A percentile compares a stretch with the other conserved stretches of the same genome.
phyloP scores from a whole-genome alignment of 345 rosid species.

The Kernera saxatilis region DNA sequence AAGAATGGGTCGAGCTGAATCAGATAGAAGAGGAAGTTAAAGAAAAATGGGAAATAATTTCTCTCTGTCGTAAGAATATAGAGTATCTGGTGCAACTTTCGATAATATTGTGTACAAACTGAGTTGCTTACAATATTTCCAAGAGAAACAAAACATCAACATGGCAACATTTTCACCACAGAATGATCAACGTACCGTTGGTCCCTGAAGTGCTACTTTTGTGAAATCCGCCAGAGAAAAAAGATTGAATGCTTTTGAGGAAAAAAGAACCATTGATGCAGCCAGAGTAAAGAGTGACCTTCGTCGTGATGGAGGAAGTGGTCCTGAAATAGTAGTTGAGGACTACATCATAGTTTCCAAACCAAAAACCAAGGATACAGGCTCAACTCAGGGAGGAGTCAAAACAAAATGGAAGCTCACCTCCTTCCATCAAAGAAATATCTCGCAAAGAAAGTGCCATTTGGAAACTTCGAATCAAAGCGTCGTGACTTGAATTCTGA shows the following conservation, averaged over 20 bases:
- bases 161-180: constrained; percentile 1
- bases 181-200: constrained; percentile 42
- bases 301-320: constrained; percentile 70
- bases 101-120: neutral
- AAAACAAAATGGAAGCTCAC: constrained; percentile 37
- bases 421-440: constrained; percentile 67
- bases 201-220: constrained; percentile 51
- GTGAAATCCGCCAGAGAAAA: constrained; percentile 48
- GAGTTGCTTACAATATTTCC: neutral
- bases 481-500: constrained; percentile 86
- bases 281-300: constrained; percentile 85
- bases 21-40: constrained; percentile 19
- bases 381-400: neutral
- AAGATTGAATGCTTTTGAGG: constrained; percentile 67
- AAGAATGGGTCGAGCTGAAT: constrained; percentile 82
- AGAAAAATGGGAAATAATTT: neutral
- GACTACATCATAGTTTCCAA: neutral
- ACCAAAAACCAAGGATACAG: constrained; percentile 3
- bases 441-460: constrained; percentile 84
- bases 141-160: neutral
- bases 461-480: constrained; percentile 79
- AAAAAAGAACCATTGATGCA: constrained; percentile 81
- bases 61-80: neutral
- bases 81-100: neutral
- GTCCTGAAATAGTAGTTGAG: constrained; percentile 43